A percentile compares a stretch with the other conserved stretches of the same genome.
Evolutionary conservation across 164 flowering plant genomes (phyloP).

Genomic region (Saururus chinensis): DNA sequence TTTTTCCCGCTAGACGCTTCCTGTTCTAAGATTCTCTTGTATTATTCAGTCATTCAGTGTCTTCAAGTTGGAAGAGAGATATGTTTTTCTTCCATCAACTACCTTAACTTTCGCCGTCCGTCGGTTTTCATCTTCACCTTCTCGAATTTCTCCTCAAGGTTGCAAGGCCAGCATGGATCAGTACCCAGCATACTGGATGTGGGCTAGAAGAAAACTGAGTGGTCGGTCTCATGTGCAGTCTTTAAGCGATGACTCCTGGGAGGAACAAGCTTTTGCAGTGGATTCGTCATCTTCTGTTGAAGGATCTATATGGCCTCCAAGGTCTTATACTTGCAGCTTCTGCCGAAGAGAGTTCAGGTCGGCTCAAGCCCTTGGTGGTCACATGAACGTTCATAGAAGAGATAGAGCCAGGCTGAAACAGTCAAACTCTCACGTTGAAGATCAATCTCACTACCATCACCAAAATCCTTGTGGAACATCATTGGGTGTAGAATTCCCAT

Average conservation of each 20-base stretch:
- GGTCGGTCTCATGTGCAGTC: neutral
- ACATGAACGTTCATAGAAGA: constrained; percentile 83
- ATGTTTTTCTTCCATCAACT: neutral
- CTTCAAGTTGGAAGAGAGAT: neutral
- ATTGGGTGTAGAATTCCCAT: constrained; percentile 19
- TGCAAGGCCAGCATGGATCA: neutral
- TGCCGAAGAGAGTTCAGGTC: constrained; percentile 82
- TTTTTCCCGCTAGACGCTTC: neutral
- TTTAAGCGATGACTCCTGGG: constrained; percentile 57
- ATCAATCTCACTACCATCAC: constrained; percentile 14
- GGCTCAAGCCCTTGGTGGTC: constrained; percentile 62
- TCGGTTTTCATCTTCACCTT: neutral
- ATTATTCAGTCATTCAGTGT: neutral
- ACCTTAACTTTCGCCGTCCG: neutral
- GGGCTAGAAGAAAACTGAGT: constrained; percentile 1
- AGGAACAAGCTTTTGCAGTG: constrained; percentile 86
- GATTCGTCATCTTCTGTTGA: constrained; percentile 70
- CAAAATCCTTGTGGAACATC: constrained; percentile 4
- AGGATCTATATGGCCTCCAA: constrained; percentile 85
- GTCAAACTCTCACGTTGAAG: constrained; percentile 16
- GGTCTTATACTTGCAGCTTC: constrained; percentile 82
- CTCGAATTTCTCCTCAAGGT: too few species aligned
- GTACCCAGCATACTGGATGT: neutral
- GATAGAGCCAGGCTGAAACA: constrained; percentile 76
- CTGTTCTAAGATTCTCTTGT: neutral